These are phyloP conservation scores for Talaromyces sp. DNA, from an alignment of 2,329 filamentous ascomycete species.

Conservation along the genomic window DNA sequence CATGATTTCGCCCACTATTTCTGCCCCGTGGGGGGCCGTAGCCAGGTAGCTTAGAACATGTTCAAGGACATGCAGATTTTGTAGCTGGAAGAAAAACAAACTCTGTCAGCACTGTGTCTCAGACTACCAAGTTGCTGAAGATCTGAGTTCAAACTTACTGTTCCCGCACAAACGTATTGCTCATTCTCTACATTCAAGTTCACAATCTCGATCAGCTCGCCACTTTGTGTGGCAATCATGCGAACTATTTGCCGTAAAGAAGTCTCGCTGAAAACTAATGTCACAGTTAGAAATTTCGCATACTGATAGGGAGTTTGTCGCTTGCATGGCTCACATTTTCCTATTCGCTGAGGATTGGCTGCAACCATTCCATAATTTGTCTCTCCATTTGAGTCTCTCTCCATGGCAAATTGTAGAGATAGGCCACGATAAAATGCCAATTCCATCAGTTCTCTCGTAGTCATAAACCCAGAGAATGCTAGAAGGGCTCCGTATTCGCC, in stretches of 20 bases:
- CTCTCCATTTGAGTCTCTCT: constrained; percentile 67
- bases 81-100: neutral
- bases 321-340: constrained; percentile 60
- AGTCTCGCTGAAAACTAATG: neutral
- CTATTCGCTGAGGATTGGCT: constrained; percentile 98
- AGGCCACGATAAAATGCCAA: constrained; percentile 98
- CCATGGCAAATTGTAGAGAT: constrained; percentile 98
- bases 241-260: constrained; percentile 74
- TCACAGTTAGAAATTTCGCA: neutral
- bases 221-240: constrained; percentile 87
- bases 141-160: constrained; percentile 35
- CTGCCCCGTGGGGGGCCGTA: neutral
- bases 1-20: neutral
- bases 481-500: constrained; percentile 97
- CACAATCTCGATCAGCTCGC: constrained; percentile 96
- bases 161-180: constrained; percentile 66
- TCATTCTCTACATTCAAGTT: constrained; percentile 78
- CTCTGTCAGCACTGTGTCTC: neutral
- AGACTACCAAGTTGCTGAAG: neutral
- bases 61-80: constrained; percentile 6
- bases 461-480: constrained; percentile 95
- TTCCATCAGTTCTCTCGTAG: constrained; percentile 93
- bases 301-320: neutral
- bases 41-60: neutral
- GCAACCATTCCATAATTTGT: constrained; percentile 98